Evolutionary conservation across 768 basidiomycete genomes (phyloP).

Genomic region (Amanita exitialis): DNA sequence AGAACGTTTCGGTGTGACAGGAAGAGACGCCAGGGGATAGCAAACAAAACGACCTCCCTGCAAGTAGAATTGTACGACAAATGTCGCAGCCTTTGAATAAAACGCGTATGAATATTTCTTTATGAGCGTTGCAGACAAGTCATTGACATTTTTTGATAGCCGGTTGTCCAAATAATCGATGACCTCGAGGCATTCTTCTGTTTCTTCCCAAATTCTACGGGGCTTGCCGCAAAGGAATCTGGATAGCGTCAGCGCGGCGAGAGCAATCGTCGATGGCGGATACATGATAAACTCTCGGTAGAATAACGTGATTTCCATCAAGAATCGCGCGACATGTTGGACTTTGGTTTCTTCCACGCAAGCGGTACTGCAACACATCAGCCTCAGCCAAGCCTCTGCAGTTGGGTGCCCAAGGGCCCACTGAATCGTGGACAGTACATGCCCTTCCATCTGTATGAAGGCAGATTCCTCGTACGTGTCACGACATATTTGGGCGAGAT

Average conservation of each 20-base stretch:
- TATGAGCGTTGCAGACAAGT: slow-evolving; percentile 90
- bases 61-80: slow-evolving; percentile 90
- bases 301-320: slow-evolving; percentile 99
- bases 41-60: slow-evolving; percentile 69
- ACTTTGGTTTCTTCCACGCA: slow-evolving; percentile 80
- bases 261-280: slow-evolving; percentile 77
- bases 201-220: slow-evolving; percentile 75
- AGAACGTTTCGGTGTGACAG: slow-evolving; percentile 56
- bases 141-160: slow-evolving; percentile 81
- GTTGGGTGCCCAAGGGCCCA: slow-evolving; percentile 98
- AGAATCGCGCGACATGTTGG: slow-evolving; percentile 91
- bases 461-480: slow-evolving; percentile 96
- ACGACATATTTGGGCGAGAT: slow-evolving; percentile 91
- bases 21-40: slow-evolving; percentile 37
- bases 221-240: slow-evolving; percentile 79
- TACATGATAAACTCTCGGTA: slow-evolving; percentile 91
- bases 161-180: slow-evolving; percentile 81
- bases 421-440: slow-evolving; percentile 91
- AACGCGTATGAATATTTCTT: slow-evolving; percentile 98
- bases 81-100: slow-evolving; percentile 91
- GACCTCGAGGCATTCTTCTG: slow-evolving; percentile 73
- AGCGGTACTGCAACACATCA: slow-evolving; percentile 67
- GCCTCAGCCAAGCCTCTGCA: slow-evolving; percentile 93
- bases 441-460: slow-evolving; percentile 98
- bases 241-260: slow-evolving; percentile 83